These are phyloP conservation scores for Maudiozyma humilis DNA, from an alignment of 1,139 yeast genomes.

Conservation along the genomic window DNA sequence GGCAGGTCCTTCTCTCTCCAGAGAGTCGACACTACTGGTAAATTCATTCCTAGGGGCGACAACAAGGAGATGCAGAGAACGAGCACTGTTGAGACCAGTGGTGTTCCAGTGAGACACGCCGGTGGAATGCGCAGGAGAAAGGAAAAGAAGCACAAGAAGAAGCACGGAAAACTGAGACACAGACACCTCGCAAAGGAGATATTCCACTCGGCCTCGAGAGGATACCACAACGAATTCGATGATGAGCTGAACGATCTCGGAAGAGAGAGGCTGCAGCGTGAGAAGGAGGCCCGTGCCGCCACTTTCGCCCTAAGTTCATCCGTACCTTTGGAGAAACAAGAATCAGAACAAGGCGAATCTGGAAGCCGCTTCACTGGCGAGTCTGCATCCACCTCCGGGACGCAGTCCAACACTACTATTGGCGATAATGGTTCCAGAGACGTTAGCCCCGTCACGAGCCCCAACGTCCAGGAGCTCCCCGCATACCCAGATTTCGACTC, in stretches of 20 bases:
- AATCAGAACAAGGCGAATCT: conserved; percentile 4
- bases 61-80: conserved; percentile 10
- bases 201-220: conserved; percentile 6
- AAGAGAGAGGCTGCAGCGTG: conserved; percentile 31
- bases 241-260: conserved; percentile 30
- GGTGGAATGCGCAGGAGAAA: conserved; percentile 61
- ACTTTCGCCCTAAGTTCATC: conserved; percentile 33
- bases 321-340: conserved; percentile 2
- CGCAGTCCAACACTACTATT: neutral
- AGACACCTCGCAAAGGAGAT: conserved; percentile 8
- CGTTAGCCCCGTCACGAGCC: conserved; percentile 8
- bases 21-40: conserved; percentile 61
- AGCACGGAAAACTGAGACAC: conserved; percentile 33
- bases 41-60: conserved; percentile 9
- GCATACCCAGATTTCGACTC: conserved; percentile 11
- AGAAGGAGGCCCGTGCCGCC: conserved; percentile 36
- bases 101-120: conserved; percentile 65
- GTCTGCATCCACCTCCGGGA: neutral
- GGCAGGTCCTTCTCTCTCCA: conserved; percentile 75
- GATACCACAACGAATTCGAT: conserved; percentile 15
- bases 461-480: conserved; percentile 13
- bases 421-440: neutral
- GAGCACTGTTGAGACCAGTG: conserved; percentile 51
- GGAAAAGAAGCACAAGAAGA: conserved; percentile 31
- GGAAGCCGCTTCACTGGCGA: neutral